phyloP scores from a whole-genome alignment of 306 rosid genomes.

The Castanopsis chinensis region DNA sequence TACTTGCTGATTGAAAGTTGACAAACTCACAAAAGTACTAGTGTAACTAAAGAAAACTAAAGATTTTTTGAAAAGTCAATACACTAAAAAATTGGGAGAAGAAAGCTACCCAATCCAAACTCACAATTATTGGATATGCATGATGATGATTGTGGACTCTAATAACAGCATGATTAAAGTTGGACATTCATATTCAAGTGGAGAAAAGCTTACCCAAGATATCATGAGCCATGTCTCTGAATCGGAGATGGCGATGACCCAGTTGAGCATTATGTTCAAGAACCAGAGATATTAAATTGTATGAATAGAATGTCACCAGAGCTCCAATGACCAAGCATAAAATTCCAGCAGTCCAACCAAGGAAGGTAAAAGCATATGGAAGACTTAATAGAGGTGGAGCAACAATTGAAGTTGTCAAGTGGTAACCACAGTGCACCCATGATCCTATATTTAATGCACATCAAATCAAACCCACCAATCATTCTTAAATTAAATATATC shows the following conservation, averaged over 20 bases:
- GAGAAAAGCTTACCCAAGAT: slow-evolving; percentile 52
- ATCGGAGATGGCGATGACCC: slow-evolving; percentile 80
- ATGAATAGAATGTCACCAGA: slow-evolving; percentile 74
- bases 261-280: slow-evolving; percentile 69
- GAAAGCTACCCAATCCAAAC: too few relatives aligned
- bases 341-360: slow-evolving; percentile 80
- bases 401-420: slow-evolving; percentile 80
- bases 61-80: too few relatives aligned
- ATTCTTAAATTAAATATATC: too few relatives aligned
- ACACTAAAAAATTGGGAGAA: too few relatives aligned
- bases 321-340: slow-evolving; percentile 54
- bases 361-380: slow-evolving; percentile 69
- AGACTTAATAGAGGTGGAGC: slow-evolving; percentile 79
- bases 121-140: too few relatives aligned
- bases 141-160: too few relatives aligned
- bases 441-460: slow-evolving; percentile 42
- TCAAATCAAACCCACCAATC: not conserved
- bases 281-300: slow-evolving; percentile 68
- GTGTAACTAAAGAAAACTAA: too few relatives aligned
- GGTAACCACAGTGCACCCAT: slow-evolving; percentile 87
- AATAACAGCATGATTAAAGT: too few relatives aligned
- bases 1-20: too few relatives aligned
- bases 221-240: slow-evolving; percentile 77
- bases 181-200: not conserved
- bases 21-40: too few relatives aligned